Evolutionary conservation across 192 early-diverging fungal species (phyloP), one percentile per base, ranked within the genome.

Genomic region (Linnemannia elongata): DNA sequence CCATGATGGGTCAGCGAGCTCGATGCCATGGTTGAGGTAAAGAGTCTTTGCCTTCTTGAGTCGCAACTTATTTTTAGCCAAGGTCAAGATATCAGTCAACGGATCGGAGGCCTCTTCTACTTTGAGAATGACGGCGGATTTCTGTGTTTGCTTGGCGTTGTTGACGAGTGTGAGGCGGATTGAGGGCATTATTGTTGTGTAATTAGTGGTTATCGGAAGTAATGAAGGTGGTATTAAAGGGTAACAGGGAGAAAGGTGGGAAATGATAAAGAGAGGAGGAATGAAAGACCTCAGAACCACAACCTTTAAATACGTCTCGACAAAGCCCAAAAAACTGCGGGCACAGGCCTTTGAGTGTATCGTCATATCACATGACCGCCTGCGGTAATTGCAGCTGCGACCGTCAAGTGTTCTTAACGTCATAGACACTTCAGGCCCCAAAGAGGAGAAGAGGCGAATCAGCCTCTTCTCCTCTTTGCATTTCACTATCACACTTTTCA

Each of bases 21-120:
- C 79, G 6, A 75, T 52, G 27, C 90, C 90, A 57, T 85, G 72
- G 36, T 85, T 81, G 38, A 83, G 44, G 70, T 88, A 93, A 15
- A 93, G 41, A 12, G 72, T 79, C 49, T 78, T 80, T 27, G 92
- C 85, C 77, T 91, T 92, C 75, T 88, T 93, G 82, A 92, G 78
- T 13, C 89, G 88, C 38, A 93, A 57, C 74, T 93, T 93, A 45
- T 93, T 93, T 75, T 92, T 92, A 63, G 92, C 90, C 1, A 89
- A 60, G 1, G 83, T 83, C 20, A 89, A 35, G 44, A 93, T 69
- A 70, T 91, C 87, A 7, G 69, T 41, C 24, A 83, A 72, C 3
- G 70, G 60, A 78, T 90, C 77, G 4, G 57, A 47, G 3, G 80
- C 12, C 12, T 79, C 82, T 3, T 74, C 82, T 12, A 77, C n/a